phyloP scores from a whole-genome alignment of 2,329 filamentous ascomycete species.

The Aspergillus spinulosporus region DNA sequence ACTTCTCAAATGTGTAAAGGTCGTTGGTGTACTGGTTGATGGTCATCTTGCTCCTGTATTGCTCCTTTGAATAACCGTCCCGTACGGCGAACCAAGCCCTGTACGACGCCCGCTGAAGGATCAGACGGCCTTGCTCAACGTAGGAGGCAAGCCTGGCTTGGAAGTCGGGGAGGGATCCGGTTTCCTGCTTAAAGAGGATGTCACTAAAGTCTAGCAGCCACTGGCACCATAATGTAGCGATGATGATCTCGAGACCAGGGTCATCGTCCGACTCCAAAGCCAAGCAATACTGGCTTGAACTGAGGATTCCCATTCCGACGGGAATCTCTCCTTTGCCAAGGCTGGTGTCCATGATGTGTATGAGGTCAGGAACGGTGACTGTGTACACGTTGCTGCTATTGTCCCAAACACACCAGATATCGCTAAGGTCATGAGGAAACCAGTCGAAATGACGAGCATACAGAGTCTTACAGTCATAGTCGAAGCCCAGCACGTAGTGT shows the following conservation, averaged over 20 bases:
- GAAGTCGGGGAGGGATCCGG: constrained; percentile 10
- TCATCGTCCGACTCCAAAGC: constrained; percentile 23
- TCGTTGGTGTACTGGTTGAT: constrained; percentile 25
- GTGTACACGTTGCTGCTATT: constrained; percentile 27
- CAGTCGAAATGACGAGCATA: constrained; percentile 30
- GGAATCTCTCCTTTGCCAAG: constrained; percentile 19
- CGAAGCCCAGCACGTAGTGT: constrained; percentile 33
- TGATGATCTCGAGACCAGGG: constrained; percentile 35
- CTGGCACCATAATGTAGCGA: constrained; percentile 32
- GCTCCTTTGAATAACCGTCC: constrained; percentile 19
- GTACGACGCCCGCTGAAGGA: constrained; percentile 30
- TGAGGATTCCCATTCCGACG: constrained; percentile 28
- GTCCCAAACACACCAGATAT: constrained; percentile 31
- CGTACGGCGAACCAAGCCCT: constrained; percentile 32
- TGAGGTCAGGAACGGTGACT: constrained; percentile 24
- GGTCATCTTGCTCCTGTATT: constrained; percentile 15
- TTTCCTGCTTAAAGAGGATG: constrained; percentile 20
- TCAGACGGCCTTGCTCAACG: constrained; percentile 28
- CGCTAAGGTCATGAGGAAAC: constrained; percentile 25
- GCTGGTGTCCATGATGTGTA: constrained; percentile 24
- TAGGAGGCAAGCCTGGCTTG: constrained; percentile 16
- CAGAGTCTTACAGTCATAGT: constrained; percentile 23
- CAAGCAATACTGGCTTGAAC: constrained; percentile 23
- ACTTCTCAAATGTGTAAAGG: constrained; percentile 26
- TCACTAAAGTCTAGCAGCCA: constrained; percentile 33